Conservation (phyloP, 2,329 filamentous ascomycete species). For the Pseudogymnoascus sp. region DNA sequence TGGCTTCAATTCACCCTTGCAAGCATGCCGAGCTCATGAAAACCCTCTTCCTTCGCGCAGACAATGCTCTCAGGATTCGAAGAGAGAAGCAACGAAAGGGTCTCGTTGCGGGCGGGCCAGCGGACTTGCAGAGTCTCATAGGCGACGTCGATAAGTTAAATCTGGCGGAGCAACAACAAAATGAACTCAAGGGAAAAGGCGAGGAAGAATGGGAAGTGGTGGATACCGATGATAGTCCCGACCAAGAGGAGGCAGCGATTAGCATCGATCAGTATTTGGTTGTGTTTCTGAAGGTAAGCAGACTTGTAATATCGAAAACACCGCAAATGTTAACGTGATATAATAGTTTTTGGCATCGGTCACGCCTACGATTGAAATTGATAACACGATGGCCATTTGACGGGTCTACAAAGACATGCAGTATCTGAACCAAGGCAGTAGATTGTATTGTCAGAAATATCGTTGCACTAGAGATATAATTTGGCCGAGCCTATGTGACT, state of each 20-base stretch:
- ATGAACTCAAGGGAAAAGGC: too few relatives aligned
- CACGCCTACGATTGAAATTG: neutral
- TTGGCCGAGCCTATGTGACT: neutral
- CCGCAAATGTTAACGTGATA: too few relatives aligned
- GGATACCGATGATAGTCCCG: slow-evolving; percentile 46
- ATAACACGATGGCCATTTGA: neutral
- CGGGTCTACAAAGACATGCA: neutral
- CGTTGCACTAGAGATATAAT: neutral
- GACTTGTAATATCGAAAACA: too few relatives aligned
- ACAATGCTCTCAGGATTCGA: too few relatives aligned
- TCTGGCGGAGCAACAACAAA: too few relatives aligned
- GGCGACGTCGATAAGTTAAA: too few relatives aligned
- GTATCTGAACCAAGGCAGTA: neutral
- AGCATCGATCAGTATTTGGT: slow-evolving; percentile 84
- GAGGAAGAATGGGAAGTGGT: slow-evolving; percentile 60
- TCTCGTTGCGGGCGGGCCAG: too few relatives aligned
- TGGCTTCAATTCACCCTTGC: slow-evolving; percentile 94
- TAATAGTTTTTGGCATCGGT: neutral
- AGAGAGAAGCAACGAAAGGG: too few relatives aligned
- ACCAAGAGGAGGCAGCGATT: slow-evolving; percentile 70
- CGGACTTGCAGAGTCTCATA: too few relatives aligned
- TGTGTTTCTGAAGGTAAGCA: slow-evolving; percentile 75
- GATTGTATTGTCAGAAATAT: neutral
- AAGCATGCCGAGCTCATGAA: too few relatives aligned
- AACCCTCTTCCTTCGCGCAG: too few relatives aligned